Evolutionary conservation across 768 basidiomycete species (phyloP), one percentile per base, ranked within the genome.

Genomic region (Mrakia hoshinonis): DNA sequence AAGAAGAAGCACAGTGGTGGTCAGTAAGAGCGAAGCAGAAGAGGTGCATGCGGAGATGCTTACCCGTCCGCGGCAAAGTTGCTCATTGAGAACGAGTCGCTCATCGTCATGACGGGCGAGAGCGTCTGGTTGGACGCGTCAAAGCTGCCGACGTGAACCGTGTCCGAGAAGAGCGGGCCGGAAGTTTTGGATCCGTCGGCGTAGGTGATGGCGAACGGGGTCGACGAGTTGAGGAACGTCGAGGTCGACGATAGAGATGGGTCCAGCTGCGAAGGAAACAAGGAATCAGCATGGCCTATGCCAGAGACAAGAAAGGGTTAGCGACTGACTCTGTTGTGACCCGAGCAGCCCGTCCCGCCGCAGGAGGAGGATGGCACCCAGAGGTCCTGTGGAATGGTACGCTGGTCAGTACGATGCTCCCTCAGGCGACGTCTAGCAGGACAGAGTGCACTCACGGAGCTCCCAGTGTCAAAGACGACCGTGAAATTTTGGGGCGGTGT

Each of bases 391-490:
- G 31, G 13, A 10, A n/a, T n/a, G n/a, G n/a, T n/a, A n/a, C n/a
- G n/a, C n/a, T n/a, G n/a, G n/a, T n/a, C n/a, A n/a, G n/a, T n/a
- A n/a, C n/a, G n/a, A n/a, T n/a, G n/a, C n/a, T n/a, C n/a, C n/a
- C n/a, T n/a, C n/a, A n/a, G n/a, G n/a, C n/a, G n/a, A n/a, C n/a
- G n/a, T 54, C 26, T 54, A 15, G 51, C 11, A n/a, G 15, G 4
- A 4, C 52, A 24, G 31, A 29, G 24, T 4, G 24, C n/a, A 54
- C 29, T 34, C 31, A 36, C 78, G 84, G 83, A 15, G 84, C 80
- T 84, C 60, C 85, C 85, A 13, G 85, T 86, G 74, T 86, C 85
- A 77, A 86, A 86, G 15, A 86, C 84, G 61, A 86, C 85, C 70
- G 52, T 77, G 68, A 80, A 75, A 1, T 67, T 73, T 74, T 86